Evolutionary conservation across 352 stramenopile genomes (phyloP), one percentile per base, ranked within the genome.

Genomic region (Phytophthora brassicae): DNA sequence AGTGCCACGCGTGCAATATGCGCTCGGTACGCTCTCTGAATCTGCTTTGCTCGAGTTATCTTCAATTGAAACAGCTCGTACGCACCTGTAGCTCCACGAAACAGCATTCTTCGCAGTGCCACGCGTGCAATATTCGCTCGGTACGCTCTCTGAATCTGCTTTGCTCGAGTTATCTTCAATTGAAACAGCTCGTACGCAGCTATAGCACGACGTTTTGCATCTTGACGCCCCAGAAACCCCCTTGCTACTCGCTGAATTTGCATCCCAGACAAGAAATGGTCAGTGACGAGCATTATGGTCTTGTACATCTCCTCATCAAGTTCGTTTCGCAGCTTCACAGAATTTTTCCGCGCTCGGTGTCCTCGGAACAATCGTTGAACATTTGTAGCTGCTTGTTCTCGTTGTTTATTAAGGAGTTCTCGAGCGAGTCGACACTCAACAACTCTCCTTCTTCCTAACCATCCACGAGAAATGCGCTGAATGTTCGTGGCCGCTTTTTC

Each of bases 21-120:
- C 4, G 80, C 81, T 24, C 84, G 79, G 26, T 74, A 84, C 16
- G 60, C 56, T 45, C 70, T 53, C 45, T 94, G 84, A 56, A 94
- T 81, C 19, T 64, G 48, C 20, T 50, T 46, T 0, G 77, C 77
- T 23, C 70, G 66, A 7, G 17, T 23, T 2, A 77, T 55, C 1
- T 71, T 74, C 35, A 70, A 46, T 24, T 60, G 29, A 9, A 54
- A 54, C 3, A 72, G 47, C 26, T 75, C 53, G 3, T 64, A 60
- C 1, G 75, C 55, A 17, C n/a, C n/a, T n/a, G 56, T 77, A 3
- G 81, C 68, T 17, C 76, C 70, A 1, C 66, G 49, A 39, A 72
- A 76, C 22, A 86, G 42, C 36, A 79, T 72, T 2, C 60, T 64
- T 0, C 33, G 36, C 1, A 92, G 62, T 8, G 72, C 54, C 2